phyloP scores from a whole-genome alignment of 1,139 yeast genomes.

The Lodderomyces metapsilosis region DNA sequence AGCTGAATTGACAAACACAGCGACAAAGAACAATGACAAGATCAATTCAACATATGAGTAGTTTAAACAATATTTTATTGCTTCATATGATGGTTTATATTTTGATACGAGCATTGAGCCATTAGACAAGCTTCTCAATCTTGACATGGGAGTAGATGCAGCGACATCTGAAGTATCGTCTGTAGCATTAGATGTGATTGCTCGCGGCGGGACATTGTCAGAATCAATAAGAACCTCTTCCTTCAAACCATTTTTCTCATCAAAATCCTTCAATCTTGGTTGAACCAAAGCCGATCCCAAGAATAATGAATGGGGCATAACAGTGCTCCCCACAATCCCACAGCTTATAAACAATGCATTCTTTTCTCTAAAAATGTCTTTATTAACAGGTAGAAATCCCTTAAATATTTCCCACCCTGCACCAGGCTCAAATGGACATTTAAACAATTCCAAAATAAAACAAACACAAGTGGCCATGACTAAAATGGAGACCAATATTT shows the following conservation, averaged over 20 bases:
- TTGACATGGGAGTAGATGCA: conserved; percentile 6
- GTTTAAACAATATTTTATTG: conserved; percentile 62
- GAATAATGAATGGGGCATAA: conserved; percentile 79
- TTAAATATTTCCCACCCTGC: conserved; percentile 37
- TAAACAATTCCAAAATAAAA: conserved; percentile 59
- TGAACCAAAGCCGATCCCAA: conserved; percentile 77
- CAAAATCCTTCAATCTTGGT: conserved; percentile 67
- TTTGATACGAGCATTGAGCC: conserved; percentile 30
- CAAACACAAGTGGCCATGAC: conserved; percentile 68
- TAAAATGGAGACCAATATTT: conserved; percentile 58
- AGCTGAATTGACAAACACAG: conserved; percentile 72
- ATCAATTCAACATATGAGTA: conserved; percentile 67
- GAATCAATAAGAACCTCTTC: neutral
- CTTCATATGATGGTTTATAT: conserved; percentile 65
- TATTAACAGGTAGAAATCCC: conserved; percentile 60
- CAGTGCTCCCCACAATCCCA: conserved; percentile 80
- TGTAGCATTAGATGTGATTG: neutral
- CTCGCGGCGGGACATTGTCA: neutral
- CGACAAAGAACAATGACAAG: conserved; percentile 64
- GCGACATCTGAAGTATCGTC: neutral
- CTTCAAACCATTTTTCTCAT: conserved; percentile 42
- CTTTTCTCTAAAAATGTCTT: conserved; percentile 49
- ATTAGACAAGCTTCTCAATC: conserved; percentile 33
- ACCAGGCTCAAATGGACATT: conserved; percentile 43
- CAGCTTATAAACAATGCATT: conserved; percentile 65